Evolutionary conservation across 2,329 filamentous ascomycete species (phyloP), one percentile per base, ranked within the genome.

Genomic region (Alternaria triticimaculans): DNA sequence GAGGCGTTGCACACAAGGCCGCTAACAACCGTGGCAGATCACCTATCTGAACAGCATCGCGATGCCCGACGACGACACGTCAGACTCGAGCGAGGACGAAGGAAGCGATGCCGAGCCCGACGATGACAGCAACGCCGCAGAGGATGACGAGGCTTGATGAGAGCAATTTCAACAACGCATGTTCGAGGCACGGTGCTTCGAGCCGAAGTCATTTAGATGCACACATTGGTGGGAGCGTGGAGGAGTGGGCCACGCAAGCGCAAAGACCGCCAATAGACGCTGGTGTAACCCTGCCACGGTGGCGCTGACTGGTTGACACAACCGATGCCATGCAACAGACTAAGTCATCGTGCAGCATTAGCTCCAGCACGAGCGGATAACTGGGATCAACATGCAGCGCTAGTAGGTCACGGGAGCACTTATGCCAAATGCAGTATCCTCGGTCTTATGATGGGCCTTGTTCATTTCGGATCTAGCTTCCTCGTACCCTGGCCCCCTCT

Each of bases 31-130:
- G 56, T 51, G 65, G 70, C 77, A 85, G 84, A 82, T 85, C 70
- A 83, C 81, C 10, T 84, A 84, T 69, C 75, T 85, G 45, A 85
- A 85, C 75, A 81, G 79, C 57, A 80, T 85, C 26, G 82, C 84
- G 44, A 84, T 84, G 82, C 84, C 83, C 30, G 83, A 85, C 71
- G 79, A 80, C 30, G 73, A 76, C 43, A 65, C 71, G 25, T 77
- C 74, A 48, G 74, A 71, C 44, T 73, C 71, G 58, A 73, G 72
- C 55, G 76, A 75, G 3, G 74, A 72, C 46, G 72, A 67, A 43
- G 76, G 76, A 12, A 68, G 72, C 30, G 67, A 63, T 33, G 64
- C 58, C 30, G 66, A 72, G 33, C 58, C 64, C 56, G 65, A 63
- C 30, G 57, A 60, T 53, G 64, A 63, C 44, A 51, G 55, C 46